phyloP scores from a whole-genome alignment of 148 eudicot species.

The Drosera capensis region DNA sequence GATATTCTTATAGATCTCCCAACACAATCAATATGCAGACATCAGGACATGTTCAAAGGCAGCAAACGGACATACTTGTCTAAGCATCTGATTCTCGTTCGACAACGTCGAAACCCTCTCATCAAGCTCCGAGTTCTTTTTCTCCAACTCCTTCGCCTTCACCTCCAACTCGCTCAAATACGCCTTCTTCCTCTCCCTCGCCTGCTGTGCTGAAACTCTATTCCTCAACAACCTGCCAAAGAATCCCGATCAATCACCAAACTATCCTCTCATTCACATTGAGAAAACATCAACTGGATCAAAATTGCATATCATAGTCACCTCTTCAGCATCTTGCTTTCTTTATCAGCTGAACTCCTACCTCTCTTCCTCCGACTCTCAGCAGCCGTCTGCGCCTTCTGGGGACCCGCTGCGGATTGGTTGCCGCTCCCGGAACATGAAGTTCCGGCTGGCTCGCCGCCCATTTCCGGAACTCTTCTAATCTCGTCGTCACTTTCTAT shows the following conservation, averaged over 20 bases:
- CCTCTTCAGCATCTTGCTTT: conserved; percentile 85
- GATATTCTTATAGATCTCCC: too few species aligned
- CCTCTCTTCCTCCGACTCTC: conserved; percentile 70
- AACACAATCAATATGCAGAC: too few species aligned
- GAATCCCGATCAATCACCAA: conserved; percentile 2
- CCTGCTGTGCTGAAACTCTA: conserved; percentile 98
- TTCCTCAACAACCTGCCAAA: conserved; percentile 72
- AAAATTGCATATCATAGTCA: conserved; percentile 1
- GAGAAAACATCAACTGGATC: conserved; percentile 3
- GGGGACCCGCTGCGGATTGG: conserved; percentile 29
- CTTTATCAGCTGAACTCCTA: conserved; percentile 89
- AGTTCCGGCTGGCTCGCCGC: conserved; percentile 37
- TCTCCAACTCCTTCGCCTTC: conserved; percentile 74
- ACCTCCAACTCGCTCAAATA: conserved; percentile 70
- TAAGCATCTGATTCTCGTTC: too few species aligned
- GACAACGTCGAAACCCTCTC: conserved; percentile 82
- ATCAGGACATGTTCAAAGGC: too few species aligned
- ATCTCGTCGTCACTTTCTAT: conserved; percentile 97
- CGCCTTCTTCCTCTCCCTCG: conserved; percentile 96
- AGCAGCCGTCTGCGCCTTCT: conserved; percentile 33
- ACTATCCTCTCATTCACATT: background rate
- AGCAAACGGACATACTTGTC: too few species aligned
- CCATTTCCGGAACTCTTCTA: conserved; percentile 81
- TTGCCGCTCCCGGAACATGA: conserved; percentile 42
- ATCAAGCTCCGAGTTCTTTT: conserved; percentile 75